These are phyloP conservation scores for Phytophthora gonapodyides DNA, from an alignment of 352 stramenopile genomes.

Conservation along the genomic window DNA sequence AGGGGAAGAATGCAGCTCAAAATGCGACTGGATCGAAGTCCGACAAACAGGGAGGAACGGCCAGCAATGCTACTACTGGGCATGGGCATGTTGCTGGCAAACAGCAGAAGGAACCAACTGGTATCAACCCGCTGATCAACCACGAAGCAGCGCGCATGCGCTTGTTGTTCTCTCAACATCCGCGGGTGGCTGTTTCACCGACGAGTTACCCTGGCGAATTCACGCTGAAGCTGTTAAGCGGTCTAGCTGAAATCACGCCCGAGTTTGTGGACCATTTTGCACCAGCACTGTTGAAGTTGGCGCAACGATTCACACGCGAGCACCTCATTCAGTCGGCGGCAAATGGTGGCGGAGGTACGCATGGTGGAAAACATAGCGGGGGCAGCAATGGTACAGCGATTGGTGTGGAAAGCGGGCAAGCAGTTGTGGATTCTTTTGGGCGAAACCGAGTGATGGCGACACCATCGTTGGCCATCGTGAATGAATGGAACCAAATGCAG, in stretches of 20 bases:
- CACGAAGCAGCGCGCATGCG: constrained; percentile 63
- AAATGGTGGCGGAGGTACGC: constrained; percentile 17
- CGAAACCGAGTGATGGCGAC: constrained; percentile 89
- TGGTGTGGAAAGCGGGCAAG: constrained; percentile 43
- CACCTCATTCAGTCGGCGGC: constrained; percentile 70
- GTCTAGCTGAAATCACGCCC: constrained; percentile 58
- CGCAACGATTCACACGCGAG: constrained; percentile 83
- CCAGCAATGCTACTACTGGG: constrained; percentile 12
- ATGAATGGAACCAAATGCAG: constrained; percentile 85
- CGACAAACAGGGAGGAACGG: constrained; percentile 31
- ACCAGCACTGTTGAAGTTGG: constrained; percentile 76
- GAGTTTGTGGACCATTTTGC: constrained; percentile 85
- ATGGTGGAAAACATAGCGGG: constrained; percentile 29
- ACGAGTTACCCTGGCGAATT: constrained; percentile 72
- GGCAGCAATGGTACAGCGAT: constrained; percentile 36
- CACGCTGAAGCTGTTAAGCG: constrained; percentile 67
- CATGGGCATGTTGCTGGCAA: constrained; percentile 33
- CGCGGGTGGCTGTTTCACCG: constrained; percentile 41
- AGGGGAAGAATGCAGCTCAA: constrained; percentile 42
- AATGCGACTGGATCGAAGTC: constrained; percentile 28
- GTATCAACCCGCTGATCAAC: constrained; percentile 56
- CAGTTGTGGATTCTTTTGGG: constrained; percentile 72
- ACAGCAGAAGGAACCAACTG: constrained; percentile 43
- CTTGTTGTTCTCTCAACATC: constrained; percentile 53
- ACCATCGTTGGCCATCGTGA: constrained; percentile 77